Base-by-base conservation (phyloP, 2,329 filamentous ascomycete species). In the Pyrenochaeta sp. region DNA sequence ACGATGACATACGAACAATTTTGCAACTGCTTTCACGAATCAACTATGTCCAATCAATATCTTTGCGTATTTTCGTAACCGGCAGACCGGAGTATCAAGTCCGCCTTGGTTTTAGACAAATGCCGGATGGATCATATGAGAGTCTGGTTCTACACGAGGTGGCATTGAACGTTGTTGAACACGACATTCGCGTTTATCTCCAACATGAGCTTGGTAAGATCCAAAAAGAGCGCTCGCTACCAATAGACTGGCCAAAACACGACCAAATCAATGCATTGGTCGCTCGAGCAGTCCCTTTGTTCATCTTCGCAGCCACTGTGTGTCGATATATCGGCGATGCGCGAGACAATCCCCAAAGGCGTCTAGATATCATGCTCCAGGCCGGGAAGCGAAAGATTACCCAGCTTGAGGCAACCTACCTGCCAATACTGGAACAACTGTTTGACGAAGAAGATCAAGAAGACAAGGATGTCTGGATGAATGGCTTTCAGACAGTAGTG, bases 241-340 rank as follows among this genome's bases (percentile, higher is more conserved):
- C 50, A n/a, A 22, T 31, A 39, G 51, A 53, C 35, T 62, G 49
- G 68, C 67, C 65, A 27, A 44, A 52, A 3, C 8, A 43, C 27
- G 29, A 65, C 3, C 42, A 42, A 21, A 56, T 69, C 8, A 22
- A 53, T 3, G 43, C 35, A 6, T 47, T 73, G 5, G 59, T 68
- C 27, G 30, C 60, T 37, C 62, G 31, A 32, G 58, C 44, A 57
- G 61, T 29, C 18, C 55, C 51, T 7, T 48, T 73, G 14, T 73
- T 73, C 41, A 73, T 73, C 41, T 69, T 52, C 24, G 63, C 71
- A 34, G 55, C 54, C 19, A 67, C 60, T 2, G 48, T 51, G 7
- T 64, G 51, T 41, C 58, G 58, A 26, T 65, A 58, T 41, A 21
- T 67, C 34, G 38, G 46, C 17, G 41, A 15, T 6, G 45, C 53